Percentiles rank a stretch among this genome's conserved stretches.
Conservation (phyloP, 1,284 basidiomycete genomes). For the Inonotus hispidus region DNA sequence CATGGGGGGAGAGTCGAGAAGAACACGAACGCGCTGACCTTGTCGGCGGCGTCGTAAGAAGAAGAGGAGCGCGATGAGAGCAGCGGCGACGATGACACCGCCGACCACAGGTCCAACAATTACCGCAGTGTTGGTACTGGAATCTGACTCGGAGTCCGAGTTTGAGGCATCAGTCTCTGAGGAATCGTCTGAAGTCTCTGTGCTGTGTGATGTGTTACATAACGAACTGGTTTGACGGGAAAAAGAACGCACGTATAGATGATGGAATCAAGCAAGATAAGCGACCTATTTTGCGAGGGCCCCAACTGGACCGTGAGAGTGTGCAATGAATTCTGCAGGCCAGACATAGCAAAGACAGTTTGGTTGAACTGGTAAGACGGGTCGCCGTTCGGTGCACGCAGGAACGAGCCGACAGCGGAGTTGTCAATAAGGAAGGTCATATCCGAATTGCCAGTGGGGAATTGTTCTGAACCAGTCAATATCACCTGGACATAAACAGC, state of each 20-base stretch:
- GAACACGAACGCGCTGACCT: neutral
- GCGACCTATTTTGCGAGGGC: neutral
- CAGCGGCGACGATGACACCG: constrained; percentile 6
- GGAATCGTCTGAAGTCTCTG: neutral
- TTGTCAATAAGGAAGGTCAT: constrained; percentile 8
- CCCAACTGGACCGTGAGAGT: constrained; percentile 6
- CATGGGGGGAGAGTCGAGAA: neutral
- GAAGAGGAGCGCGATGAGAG: neutral
- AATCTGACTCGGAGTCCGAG: neutral
- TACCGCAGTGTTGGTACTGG: neutral
- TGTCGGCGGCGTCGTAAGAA: constrained; percentile 5
- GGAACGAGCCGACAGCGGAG: neutral
- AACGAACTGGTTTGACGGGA: too few relatives aligned
- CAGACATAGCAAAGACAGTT: constrained; percentile 2
- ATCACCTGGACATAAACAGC: constrained; percentile 10
- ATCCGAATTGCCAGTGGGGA: constrained; percentile 8
- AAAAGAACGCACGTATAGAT: constrained; percentile 10
- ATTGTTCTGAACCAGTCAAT: neutral
- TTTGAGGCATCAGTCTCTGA: neutral
- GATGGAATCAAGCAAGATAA: constrained; percentile 9
- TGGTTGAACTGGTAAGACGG: constrained; percentile 7
- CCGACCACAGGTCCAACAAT: constrained; percentile 8
- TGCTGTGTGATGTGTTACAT: neutral
- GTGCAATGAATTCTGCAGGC: constrained; percentile 1
- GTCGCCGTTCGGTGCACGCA: constrained; percentile 2